A percentile compares a stretch with the other conserved stretches of the same genome.
Conservation (phyloP, 2,329 filamentous ascomycete genomes). For the Geosmithia flava region DNA sequence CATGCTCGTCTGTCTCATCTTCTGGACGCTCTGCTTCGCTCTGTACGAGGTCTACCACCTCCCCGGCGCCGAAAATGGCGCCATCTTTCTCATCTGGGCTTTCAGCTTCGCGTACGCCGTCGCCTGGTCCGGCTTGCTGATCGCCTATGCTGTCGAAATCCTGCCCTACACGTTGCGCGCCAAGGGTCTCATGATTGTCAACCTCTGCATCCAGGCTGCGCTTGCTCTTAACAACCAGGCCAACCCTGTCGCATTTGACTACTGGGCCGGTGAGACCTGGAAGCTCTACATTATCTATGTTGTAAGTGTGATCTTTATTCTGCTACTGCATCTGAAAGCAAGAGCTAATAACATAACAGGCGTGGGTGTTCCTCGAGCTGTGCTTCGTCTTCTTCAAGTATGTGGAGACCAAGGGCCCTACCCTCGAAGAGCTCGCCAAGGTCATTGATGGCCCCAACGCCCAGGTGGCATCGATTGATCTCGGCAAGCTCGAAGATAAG, state of each 20-base stretch:
- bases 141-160: constrained; percentile 46
- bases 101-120: constrained; percentile 49
- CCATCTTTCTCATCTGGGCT: constrained; percentile 45
- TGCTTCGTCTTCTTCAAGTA: constrained; percentile 55
- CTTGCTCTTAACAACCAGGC: constrained; percentile 41
- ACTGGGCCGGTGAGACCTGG: constrained; percentile 4
- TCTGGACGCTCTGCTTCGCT: constrained; percentile 40
- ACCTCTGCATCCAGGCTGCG: constrained; percentile 48
- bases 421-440: constrained; percentile 44
- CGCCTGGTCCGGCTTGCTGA: constrained; percentile 43
- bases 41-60: constrained; percentile 32
- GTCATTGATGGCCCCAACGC: constrained; percentile 58
- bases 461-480: constrained; percentile 35
- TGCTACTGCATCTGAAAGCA: too few species aligned
- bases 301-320: neutral
- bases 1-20: constrained; percentile 33
- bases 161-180: constrained; percentile 45
- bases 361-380: constrained; percentile 47
- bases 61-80: constrained; percentile 20
- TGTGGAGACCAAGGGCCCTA: constrained; percentile 58
- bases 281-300: constrained; percentile 5
- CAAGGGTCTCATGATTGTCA: constrained; percentile 52
- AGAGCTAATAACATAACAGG: neutral
- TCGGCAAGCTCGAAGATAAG: constrained; percentile 43
- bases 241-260: constrained; percentile 10